These are phyloP conservation scores for Stagonosporopsis chrysanthemi DNA, from an alignment of 2,329 filamentous ascomycete species.

Conservation along the genomic window DNA sequence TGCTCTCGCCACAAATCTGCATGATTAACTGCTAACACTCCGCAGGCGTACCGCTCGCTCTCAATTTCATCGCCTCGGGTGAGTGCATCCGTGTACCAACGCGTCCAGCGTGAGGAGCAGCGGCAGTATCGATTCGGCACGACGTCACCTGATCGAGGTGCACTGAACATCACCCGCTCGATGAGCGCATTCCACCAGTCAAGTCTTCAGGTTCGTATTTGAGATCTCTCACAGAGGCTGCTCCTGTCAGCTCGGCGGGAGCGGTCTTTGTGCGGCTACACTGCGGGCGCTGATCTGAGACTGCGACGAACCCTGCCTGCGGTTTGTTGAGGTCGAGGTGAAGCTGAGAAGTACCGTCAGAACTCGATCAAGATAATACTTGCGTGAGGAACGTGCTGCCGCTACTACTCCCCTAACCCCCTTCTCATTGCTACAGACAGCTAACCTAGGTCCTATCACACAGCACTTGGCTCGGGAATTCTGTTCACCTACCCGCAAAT, in stretches of 20 bases:
- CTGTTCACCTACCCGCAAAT: constrained; percentile 84
- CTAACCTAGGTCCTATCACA: constrained; percentile 45
- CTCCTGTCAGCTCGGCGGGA: constrained; percentile 23
- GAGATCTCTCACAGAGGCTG: constrained; percentile 47
- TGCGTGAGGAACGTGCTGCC: constrained; percentile 98
- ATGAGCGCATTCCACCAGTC: constrained; percentile 23
- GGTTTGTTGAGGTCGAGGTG: constrained; percentile 49
- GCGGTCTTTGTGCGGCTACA: constrained; percentile 65
- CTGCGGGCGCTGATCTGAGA: constrained; percentile 79
- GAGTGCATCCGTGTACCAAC: constrained; percentile 64
- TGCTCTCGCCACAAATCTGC: background rate
- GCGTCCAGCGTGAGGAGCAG: constrained; percentile 57
- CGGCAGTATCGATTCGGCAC: constrained; percentile 67
- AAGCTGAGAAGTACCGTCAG: constrained; percentile 96
- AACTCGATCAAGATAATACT: constrained; percentile 99
- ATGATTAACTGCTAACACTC: constrained; percentile 35
- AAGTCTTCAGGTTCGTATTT: constrained; percentile 50
- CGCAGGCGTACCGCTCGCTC: constrained; percentile 77
- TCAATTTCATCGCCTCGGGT: constrained; percentile 93
- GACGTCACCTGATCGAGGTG: constrained; percentile 19
- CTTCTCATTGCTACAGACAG: constrained; percentile 29
- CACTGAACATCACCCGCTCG: constrained; percentile 13
- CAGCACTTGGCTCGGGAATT: constrained; percentile 84
- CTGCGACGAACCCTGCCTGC: background rate
- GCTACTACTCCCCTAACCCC: constrained; percentile 63